Percentiles rank a stretch among this genome's conserved stretches.
Evolutionary conservation across 305 asterid species (phyloP).

Genomic region (Solanum hybrid): DNA sequence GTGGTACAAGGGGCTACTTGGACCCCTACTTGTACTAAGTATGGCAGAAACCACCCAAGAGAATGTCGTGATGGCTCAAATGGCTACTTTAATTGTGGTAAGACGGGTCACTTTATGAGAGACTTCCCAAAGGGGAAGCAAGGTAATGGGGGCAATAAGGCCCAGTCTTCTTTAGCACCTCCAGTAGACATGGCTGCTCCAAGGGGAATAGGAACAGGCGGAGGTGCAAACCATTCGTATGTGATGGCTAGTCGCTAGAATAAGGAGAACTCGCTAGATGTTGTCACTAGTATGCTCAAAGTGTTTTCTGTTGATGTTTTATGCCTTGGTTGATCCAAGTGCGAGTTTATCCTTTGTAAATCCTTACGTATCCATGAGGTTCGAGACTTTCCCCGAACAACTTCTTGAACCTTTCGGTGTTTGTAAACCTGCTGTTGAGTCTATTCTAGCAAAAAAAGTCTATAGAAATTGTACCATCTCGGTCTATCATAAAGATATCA

Average conservation of each 20-base stretch:
- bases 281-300: neutral
- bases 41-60: too few species aligned
- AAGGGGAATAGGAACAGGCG: neutral
- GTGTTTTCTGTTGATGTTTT: neutral
- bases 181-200: neutral
- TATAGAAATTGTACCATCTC: neutral
- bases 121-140: neutral
- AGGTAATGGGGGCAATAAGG: neutral
- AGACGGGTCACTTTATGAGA: too few species aligned
- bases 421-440: neutral
- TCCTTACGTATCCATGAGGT: neutral
- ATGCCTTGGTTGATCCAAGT: neutral
- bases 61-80: too few species aligned
- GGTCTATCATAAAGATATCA: neutral
- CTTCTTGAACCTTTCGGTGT: neutral
- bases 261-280: neutral
- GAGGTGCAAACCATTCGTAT: neutral
- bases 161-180: neutral
- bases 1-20: too few species aligned
- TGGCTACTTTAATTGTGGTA: too few species aligned
- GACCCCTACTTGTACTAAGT: too few species aligned
- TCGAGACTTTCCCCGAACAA: too few species aligned
- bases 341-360: neutral
- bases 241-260: neutral
- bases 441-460: neutral